Evolutionary conservation across 2,329 filamentous ascomycete species (phyloP).

Genomic region (Elsinoe fawcettii): DNA sequence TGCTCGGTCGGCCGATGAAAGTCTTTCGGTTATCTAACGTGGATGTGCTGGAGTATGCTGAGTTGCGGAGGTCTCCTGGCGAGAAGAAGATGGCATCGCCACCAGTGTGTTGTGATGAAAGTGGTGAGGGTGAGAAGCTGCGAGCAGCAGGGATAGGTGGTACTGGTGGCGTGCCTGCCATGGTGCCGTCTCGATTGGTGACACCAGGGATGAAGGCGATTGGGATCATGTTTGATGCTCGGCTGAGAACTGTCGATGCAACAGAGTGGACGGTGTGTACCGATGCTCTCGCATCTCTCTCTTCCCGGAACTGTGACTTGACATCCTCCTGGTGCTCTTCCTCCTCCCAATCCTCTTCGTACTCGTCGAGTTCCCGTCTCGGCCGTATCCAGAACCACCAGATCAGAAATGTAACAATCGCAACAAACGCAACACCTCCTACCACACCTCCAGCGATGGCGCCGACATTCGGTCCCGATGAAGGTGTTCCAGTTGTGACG

Average conservation of each 20-base stretch:
- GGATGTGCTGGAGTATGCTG: slow-evolving; percentile 75
- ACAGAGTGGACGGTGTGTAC: slow-evolving; percentile 85
- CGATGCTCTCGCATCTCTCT: slow-evolving; percentile 52
- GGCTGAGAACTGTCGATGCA: slow-evolving; percentile 87
- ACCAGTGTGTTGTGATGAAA: slow-evolving; percentile 44
- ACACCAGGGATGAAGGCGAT: slow-evolving; percentile 98
- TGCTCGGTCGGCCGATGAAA: slow-evolving; percentile 39
- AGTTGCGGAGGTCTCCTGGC: slow-evolving; percentile 81
- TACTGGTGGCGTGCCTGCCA: slow-evolving; percentile 58
- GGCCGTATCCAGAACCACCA: slow-evolving; percentile 85
- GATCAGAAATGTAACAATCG: slow-evolving; percentile 67
- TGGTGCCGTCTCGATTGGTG: slow-evolving; percentile 68
- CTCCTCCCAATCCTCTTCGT: slow-evolving; percentile 48
- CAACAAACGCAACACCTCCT: slow-evolving; percentile 70
- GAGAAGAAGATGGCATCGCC: slow-evolving; percentile 87
- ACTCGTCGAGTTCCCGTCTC: slow-evolving; percentile 53
- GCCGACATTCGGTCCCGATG: slow-evolving; percentile 57
- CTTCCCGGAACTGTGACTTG: slow-evolving; percentile 18
- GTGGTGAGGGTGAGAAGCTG: slow-evolving; percentile 41
- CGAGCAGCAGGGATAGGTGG: slow-evolving; percentile 69
- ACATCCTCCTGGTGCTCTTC: slow-evolving; percentile 49
- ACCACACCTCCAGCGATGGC: slow-evolving; percentile 89
- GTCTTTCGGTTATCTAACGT: slow-evolving; percentile 37
- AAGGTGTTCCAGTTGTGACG: slow-evolving; percentile 31
- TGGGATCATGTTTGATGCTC: slow-evolving; percentile 97